Base-by-base conservation (phyloP, 306 rosid species). In the Vigna reflexopilosa region DNA sequence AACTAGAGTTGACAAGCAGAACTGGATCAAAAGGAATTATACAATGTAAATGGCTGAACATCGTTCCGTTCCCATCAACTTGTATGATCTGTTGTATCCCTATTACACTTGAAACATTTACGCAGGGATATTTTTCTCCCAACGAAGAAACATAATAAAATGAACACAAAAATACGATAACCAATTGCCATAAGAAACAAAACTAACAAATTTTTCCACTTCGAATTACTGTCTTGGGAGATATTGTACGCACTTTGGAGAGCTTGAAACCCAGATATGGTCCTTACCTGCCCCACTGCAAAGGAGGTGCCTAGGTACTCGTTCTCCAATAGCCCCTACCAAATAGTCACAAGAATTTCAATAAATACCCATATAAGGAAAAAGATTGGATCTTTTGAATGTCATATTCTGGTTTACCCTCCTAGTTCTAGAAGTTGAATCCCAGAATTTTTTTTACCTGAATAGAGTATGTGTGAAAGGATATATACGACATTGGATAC, bases 261-360 rank as follows among this genome's bases (percentile, higher is more conserved):
- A n/a, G 99, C 97, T 77, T 93, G 99, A 75, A 84, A 83, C 73
- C 99, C 99, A 12, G 98, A 83, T 85, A 96, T 93, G 66, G 89
- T 91, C 84, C 99, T 89, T 63, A 96, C 99, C 81, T 93, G 91
- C 80, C 99, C 99, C 59, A 96, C 98, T 5, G 98, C 91, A 78
- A 91, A 93, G 17, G 97, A 83, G 20, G 93, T 89, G 22, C 85
- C 96, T 6, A 96, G 80, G 81, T 96, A 96, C 85, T 96, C 99
- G 69, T 96, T 96, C 91, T 96, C 99, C 88, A 96, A 79, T 62
- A 93, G 85, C 67, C 99, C 99, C 99, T 96, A 49, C 56, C 42
- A 70, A 5, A 83, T 15, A 14, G 9, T 15, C 2, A 34, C 20
- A 49, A 44, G 20, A 40, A 14, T 70, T 62, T 79, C 75, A 68